phyloP scores from a whole-genome alignment of 164 flowering plant genomes.

The Vitis amurensis region DNA sequence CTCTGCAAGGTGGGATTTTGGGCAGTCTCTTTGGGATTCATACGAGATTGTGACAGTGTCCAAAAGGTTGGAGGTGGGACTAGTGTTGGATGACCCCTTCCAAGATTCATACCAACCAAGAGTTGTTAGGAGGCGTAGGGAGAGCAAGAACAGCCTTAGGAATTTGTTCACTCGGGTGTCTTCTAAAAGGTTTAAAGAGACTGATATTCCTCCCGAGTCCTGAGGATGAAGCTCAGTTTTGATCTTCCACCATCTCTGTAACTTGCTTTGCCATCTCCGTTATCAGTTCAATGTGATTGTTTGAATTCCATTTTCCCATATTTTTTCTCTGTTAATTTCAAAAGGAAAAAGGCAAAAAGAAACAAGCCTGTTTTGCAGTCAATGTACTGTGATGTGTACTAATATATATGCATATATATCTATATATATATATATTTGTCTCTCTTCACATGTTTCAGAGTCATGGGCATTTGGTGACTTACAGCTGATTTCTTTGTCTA shows the following conservation, averaged over 20 bases:
- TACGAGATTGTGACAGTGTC: constrained; percentile 81
- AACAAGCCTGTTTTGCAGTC: neutral
- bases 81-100: constrained; percentile 42
- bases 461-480: no score
- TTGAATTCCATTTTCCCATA: no score
- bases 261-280: neutral
- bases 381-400: no score
- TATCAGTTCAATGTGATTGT: no score
- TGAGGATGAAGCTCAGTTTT: constrained; percentile 13
- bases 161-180: constrained; percentile 50
- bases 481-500: no score
- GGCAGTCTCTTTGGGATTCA: constrained; percentile 80
- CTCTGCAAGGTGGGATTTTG: constrained; percentile 60
- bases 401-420: no score
- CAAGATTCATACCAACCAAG: constrained; percentile 7
- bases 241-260: neutral
- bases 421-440: no score
- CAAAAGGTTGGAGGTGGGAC: constrained; percentile 62
- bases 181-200: constrained; percentile 50
- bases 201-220: constrained; percentile 11
- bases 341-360: neutral
- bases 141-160: constrained; percentile 78
- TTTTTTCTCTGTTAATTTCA: neutral
- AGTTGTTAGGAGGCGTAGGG: constrained; percentile 34
- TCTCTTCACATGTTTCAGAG: no score